A percentile compares a stretch with the other conserved stretches of the same genome.
These are phyloP conservation scores for Zymoseptoria brevis DNA, from an alignment of 2,329 filamentous ascomycete genomes.

Conservation along the genomic window DNA sequence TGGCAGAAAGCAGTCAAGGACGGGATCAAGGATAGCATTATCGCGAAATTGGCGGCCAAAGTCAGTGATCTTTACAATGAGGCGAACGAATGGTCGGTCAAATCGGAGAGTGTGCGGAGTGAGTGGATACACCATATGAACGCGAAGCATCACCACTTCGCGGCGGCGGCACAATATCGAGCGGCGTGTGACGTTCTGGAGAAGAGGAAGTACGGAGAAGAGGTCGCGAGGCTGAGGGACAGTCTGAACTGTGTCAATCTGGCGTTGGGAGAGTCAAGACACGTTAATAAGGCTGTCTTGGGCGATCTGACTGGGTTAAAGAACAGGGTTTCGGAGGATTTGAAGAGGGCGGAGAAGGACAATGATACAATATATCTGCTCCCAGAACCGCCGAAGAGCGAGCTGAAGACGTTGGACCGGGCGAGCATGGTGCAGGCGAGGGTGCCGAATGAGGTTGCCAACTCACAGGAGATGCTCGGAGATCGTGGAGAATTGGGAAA, in stretches of 20 bases:
- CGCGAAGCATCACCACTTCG: slow-evolving; percentile 95
- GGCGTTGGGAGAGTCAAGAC: slow-evolving; percentile 73
- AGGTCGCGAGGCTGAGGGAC: slow-evolving; percentile 78
- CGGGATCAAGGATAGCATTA: slow-evolving; percentile 81
- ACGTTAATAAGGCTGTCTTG: slow-evolving; percentile 72
- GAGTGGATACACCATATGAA: slow-evolving; percentile 98
- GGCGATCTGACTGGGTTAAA: slow-evolving; percentile 79
- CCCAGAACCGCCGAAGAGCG: slow-evolving; percentile 77
- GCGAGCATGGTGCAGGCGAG: slow-evolving; percentile 80
- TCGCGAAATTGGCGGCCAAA: slow-evolving; percentile 81
- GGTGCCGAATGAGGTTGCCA: slow-evolving; percentile 71
- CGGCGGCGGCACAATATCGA: slow-evolving; percentile 86
- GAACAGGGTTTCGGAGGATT: slow-evolving; percentile 70
- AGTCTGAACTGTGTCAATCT: slow-evolving; percentile 76
- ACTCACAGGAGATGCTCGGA: slow-evolving; percentile 72
- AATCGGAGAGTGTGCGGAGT: slow-evolving; percentile 80
- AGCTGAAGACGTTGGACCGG: slow-evolving; percentile 75
- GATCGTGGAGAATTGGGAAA: slow-evolving; percentile 69
- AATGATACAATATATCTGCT: slow-evolving; percentile 92
- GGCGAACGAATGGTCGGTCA: slow-evolving; percentile 76
- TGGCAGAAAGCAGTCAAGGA: slow-evolving; percentile 98
- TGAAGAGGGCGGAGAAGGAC: slow-evolving; percentile 90
- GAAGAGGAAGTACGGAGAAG: slow-evolving; percentile 90
- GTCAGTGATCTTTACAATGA: slow-evolving; percentile 85
- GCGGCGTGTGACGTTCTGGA: slow-evolving; percentile 86